phyloP scores from a whole-genome alignment of 2,329 filamentous ascomycete species.

The Plectosphaerella plurivora region DNA sequence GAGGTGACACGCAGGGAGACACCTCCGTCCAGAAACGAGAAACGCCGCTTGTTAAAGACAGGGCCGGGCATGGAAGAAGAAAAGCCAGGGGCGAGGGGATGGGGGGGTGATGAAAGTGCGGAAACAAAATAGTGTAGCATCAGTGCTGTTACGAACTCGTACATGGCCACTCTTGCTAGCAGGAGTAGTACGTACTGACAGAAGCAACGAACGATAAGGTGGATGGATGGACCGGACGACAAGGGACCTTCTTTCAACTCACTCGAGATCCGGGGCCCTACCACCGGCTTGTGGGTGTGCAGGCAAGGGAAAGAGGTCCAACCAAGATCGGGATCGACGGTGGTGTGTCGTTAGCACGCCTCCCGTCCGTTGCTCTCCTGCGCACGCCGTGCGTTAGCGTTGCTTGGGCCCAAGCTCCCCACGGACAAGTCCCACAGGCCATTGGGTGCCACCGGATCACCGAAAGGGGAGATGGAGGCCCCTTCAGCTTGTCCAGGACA shows the following conservation, averaged over 20 bases:
- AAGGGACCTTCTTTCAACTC: neutral
- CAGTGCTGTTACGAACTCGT: neutral
- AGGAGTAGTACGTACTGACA: neutral
- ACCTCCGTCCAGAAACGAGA: neutral
- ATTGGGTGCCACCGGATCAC: neutral
- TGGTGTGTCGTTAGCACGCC: neutral
- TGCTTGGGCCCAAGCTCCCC: neutral
- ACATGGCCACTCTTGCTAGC: neutral
- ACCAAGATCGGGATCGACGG: neutral
- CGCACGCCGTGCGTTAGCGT: neutral
- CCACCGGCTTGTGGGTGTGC: neutral
- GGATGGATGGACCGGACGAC: neutral
- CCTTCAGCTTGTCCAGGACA: too few relatives aligned
- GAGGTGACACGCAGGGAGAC: neutral
- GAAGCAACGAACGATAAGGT: neutral
- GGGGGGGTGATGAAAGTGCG: too few relatives aligned
- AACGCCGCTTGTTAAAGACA: neutral
- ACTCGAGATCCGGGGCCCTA: neutral
- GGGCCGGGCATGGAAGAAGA: neutral
- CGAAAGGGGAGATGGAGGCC: neutral
- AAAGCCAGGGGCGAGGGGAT: neutral
- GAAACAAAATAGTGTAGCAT: neutral
- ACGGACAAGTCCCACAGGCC: neutral
- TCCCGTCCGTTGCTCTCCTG: neutral
- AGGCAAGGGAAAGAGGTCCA: neutral